These are phyloP conservation scores for Papiliotrema terrestris DNA, from an alignment of 1,284 basidiomycete genomes.

Conservation along the genomic window DNA sequence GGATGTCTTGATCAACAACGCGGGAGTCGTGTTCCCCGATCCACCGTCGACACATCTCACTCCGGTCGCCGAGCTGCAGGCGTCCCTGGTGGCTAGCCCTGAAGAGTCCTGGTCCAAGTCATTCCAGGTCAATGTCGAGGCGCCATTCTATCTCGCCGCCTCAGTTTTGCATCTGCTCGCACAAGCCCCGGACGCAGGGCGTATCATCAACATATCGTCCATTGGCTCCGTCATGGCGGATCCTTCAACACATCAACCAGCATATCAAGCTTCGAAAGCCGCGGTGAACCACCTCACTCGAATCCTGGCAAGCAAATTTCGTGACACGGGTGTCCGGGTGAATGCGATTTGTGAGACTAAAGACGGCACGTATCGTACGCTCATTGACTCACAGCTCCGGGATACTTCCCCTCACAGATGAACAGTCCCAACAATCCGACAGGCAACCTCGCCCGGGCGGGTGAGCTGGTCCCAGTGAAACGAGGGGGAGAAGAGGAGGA, in stretches of 20 bases:
- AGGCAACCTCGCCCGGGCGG: constrained; percentile 17
- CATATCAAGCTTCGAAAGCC: constrained; percentile 44
- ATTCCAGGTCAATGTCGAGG: constrained; percentile 21
- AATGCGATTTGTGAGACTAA: constrained; percentile 19
- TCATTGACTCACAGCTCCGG: constrained; percentile 7
- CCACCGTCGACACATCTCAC: constrained; percentile 15
- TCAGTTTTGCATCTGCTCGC: constrained; percentile 21
- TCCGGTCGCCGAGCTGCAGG: constrained; percentile 19
- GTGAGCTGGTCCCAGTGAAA: constrained; percentile 21
- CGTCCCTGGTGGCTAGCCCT: constrained; percentile 16
- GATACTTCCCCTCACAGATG: constrained; percentile 29
- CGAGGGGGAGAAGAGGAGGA: constrained; percentile 27
- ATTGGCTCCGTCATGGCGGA: constrained; percentile 28
- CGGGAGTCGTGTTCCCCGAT: constrained; percentile 23
- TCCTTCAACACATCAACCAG: constrained; percentile 22
- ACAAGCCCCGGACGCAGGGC: constrained; percentile 8
- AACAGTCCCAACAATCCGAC: constrained; percentile 24
- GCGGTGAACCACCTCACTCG: constrained; percentile 44
- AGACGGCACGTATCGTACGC: no score
- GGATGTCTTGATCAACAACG: constrained; percentile 27
- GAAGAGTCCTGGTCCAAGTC: constrained; percentile 18
- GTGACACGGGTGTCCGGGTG: constrained; percentile 17
- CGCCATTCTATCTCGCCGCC: constrained; percentile 19
- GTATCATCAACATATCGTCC: constrained; percentile 27
- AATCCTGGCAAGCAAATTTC: constrained; percentile 23